These are phyloP conservation scores for Backusella luteola DNA, from an alignment of 192 early-diverging fungal genomes.

Conservation along the genomic window DNA sequence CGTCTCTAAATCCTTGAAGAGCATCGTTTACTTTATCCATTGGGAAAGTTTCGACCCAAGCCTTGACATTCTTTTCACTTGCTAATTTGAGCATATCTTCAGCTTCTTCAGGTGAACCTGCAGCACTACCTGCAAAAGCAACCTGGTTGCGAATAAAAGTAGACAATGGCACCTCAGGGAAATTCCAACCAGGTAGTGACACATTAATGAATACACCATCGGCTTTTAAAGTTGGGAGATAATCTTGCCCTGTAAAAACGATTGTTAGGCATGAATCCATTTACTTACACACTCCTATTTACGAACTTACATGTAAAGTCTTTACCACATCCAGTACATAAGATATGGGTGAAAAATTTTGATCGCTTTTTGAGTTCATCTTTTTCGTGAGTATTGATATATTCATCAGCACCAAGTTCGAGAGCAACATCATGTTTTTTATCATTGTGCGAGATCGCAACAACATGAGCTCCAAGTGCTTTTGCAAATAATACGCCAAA, in stretches of 20 bases:
- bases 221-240: background rate
- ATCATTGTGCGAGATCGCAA: conserved; percentile 52
- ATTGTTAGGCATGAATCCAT: background rate
- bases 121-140: background rate
- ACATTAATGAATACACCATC: conserved; percentile 7
- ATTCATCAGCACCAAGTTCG: conserved; percentile 53
- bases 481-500: conserved; percentile 53
- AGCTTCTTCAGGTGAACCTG: conserved; percentile 38
- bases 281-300: too few species aligned
- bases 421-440: conserved; percentile 58
- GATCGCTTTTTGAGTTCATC: conserved; percentile 7
- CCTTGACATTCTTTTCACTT: conserved; percentile 50
- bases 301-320: conserved; percentile 6
- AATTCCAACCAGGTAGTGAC: background rate
- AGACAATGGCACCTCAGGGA: background rate
- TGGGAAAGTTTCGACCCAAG: conserved; percentile 53
- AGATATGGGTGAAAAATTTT: conserved; percentile 23
- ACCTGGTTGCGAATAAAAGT: background rate
- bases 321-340: conserved; percentile 6
- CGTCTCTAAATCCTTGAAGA: conserved; percentile 55
- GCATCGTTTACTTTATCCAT: conserved; percentile 66
- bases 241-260: background rate
- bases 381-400: conserved; percentile 10
- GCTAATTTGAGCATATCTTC: conserved; percentile 63
- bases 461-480: conserved; percentile 46